Evolutionary conservation across 495 filamentous ascomycete genomes (phyloP), one percentile per base, ranked within the genome.

Genomic region (Daldinia decipiens): DNA sequence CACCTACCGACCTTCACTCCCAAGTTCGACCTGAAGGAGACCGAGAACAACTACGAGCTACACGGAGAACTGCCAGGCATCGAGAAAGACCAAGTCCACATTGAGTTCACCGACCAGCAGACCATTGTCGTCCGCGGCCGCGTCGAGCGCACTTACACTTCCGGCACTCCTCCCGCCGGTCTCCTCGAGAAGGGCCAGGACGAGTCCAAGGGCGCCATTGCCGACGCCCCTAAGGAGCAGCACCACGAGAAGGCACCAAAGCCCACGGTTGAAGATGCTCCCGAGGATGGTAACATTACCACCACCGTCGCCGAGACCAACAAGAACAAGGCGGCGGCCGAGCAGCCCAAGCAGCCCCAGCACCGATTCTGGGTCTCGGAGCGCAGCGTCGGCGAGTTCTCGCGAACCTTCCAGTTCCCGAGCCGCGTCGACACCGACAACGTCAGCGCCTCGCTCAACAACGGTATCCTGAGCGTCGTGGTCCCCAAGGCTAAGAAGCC

Each of bases 51-150:
- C 71, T 98, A 95, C 79, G 86, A 94, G 72, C 89, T 98, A 2
- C 88, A 95, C 73, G 94, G 93, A 72, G 95, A 97, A 79, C 86
- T 97, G 0, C 93, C 95, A 0, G 95, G 95, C 40, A 84, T 94
- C 52, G 86, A 92, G 54, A 91, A 92, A 75, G 87, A 90, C 63
- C 84, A 96, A 73, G 79, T 97, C 68, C 81, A 87, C 58, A 91
- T 97, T 73, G 93, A 97, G 78, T 97, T 97, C 84, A 88, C 87
- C 55, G 94, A 97, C 76, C 80, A 84, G 4, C 85, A 91, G 56
- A 97, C 92, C 13, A 81, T 98, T 4, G 83, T 88, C 54, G 86
- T 97, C 77, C 85, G 85, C 59, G 95, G 94, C 47, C 87, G 80
- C 52, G 83, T 86, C 27, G 90, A 93, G 74, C 86, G 87, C 67